Conservation (phyloP, 805 yeast species). For the Sugiyamaella lignohabitans region DNA sequence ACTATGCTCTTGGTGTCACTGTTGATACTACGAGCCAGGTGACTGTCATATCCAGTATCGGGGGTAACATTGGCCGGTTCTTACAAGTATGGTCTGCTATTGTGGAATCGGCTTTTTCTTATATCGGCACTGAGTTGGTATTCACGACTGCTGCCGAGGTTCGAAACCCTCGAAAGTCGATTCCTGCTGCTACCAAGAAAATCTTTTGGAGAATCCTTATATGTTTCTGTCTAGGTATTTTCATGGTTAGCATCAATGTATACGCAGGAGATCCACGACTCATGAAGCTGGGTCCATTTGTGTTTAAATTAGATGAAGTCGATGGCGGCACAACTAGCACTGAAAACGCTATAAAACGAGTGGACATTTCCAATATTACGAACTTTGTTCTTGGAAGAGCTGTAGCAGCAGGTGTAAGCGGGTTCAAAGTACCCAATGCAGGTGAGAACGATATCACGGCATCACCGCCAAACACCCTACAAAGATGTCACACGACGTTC, state of each 20-base stretch:
- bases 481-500: conserved; percentile 3
- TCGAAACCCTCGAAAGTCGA: conserved; percentile 67
- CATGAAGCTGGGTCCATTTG: conserved; percentile 27
- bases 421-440: too few relatives aligned
- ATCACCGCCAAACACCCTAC: conserved; percentile 3
- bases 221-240: conserved; percentile 59
- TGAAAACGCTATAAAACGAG: not conserved
- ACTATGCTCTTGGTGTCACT: conserved; percentile 8
- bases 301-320: not conserved
- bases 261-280: conserved; percentile 63
- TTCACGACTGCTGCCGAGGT: conserved; percentile 83
- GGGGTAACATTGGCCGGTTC: conserved; percentile 45
- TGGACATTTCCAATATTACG: too few relatives aligned
- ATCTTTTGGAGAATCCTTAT: conserved; percentile 66
- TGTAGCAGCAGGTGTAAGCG: not conserved
- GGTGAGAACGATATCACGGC: conserved; percentile 2
- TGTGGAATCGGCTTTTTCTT: conserved; percentile 64
- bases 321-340: conserved; percentile 1
- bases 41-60: conserved; percentile 11
- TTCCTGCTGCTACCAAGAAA: conserved; percentile 70
- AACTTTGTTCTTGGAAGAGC: not conserved
- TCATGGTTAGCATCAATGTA: conserved; percentile 63
- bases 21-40: not conserved
- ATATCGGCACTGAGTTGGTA: conserved; percentile 76
- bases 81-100: conserved; percentile 48